Base-by-base conservation (phyloP, 805 yeast species). In the Wickerhamia fluorescens region DNA sequence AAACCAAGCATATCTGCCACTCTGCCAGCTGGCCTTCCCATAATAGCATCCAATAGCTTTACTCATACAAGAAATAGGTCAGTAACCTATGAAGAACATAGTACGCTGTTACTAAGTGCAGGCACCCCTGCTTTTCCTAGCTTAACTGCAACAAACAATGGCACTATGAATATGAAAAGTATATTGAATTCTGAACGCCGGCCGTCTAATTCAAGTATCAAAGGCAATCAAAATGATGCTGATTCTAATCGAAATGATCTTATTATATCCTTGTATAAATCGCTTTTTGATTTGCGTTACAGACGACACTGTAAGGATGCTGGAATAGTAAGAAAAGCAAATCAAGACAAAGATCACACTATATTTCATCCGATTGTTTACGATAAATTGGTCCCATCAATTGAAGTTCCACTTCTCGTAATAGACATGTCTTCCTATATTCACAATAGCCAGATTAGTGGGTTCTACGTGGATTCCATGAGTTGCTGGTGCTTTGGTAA, bases 401-500 rank as follows among this genome's bases (percentile, higher is more conserved):
- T 62, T 7, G 59, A 53, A 29, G 51, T 58, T 4, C 66, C 68
- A 1, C 38, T 57, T 14, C 33, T 52, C 26, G 41, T 42, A 10
- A 33, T 62, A 23, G 64, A 63, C 35, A 40, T 62, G 18, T 51
- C 61, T 4, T 30, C 43, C 16, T 49, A 55, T 34, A 44, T 54
- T 10, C 42, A 44, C 14, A 60, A 61, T 35, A 65, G 66, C 5
- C 58, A 56, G 31, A 45, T 63, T 11, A 55, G 52, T 19, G 56
- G 56, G 5, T 44, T 57, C 16, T 49, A 54, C 26, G 33, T 58
- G 8, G 61, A 51, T 23, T 34, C 41, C 1, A 20, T 23, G 9
- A 41, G 42, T 27, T 51, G 62, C 31, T 61, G 66, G 66, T 47
- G 60, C 24, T 58, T 52, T 41, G 58, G 58, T 6, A 58, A 53